These are phyloP conservation scores for Cucumis melo DNA, from an alignment of 306 rosid species.

Conservation along the genomic window DNA sequence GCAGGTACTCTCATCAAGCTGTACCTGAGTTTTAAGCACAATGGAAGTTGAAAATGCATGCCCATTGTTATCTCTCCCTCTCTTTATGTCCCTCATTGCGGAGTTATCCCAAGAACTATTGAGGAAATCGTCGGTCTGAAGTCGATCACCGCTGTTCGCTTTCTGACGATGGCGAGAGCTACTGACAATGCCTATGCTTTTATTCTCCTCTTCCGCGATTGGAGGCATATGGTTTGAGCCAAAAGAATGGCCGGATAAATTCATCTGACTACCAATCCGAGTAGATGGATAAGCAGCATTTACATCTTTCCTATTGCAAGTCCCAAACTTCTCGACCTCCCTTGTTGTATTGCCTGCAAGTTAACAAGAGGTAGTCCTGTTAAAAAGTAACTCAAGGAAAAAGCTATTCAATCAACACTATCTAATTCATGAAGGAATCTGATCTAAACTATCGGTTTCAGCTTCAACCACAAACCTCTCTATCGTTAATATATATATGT, in stretches of 20 bases:
- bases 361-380: neutral
- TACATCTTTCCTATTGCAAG: slow-evolving; percentile 28
- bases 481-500: too few species aligned
- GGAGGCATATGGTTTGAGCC: slow-evolving; percentile 32
- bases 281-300: slow-evolving; percentile 25
- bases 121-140: slow-evolving; percentile 23
- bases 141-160: slow-evolving; percentile 16
- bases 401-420: neutral
- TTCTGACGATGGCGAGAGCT: slow-evolving; percentile 19
- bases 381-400: neutral
- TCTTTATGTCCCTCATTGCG: slow-evolving; percentile 25
- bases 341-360: slow-evolving; percentile 29
- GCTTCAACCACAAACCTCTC: neutral
- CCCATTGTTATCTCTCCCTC: slow-evolving; percentile 40
- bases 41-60: slow-evolving; percentile 35
- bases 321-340: slow-evolving; percentile 23
- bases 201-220: slow-evolving; percentile 44
- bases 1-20: neutral
- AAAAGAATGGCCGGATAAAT: slow-evolving; percentile 30
- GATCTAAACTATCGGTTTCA: neutral
- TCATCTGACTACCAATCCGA: slow-evolving; percentile 15
- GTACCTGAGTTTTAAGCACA: slow-evolving; percentile 46
- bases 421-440: neutral
- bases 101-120: slow-evolving; percentile 48
- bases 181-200: slow-evolving; percentile 13